Evolutionary conservation across 2,329 filamentous ascomycete genomes (phyloP), one percentile per base, ranked within the genome.

Genomic region (Tolypocladium pustulatum): DNA sequence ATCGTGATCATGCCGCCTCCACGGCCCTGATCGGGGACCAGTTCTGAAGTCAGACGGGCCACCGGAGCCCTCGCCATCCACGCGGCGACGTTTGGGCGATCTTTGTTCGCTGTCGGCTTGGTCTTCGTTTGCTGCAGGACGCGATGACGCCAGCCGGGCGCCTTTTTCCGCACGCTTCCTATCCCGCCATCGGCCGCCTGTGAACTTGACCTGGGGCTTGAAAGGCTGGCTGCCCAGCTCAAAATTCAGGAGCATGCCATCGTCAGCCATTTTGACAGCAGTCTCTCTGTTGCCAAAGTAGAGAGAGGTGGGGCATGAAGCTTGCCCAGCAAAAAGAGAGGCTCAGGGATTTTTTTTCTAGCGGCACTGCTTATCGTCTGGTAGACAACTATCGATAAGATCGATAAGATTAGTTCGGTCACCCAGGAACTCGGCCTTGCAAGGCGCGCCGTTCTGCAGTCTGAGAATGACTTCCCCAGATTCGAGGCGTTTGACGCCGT

Each of bases 201-300:
- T 94, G 73, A 95, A 90, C 65, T 80, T 85, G 61, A 82, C 77
- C 57, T 82, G 76, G 7, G 81, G 78, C 61, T 86, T 81, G 57
- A 90, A 71, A 15, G 88, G 81, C 22, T 78, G 81, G 61, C 90
- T 85, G 34, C 84, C 82, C 59, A 96, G 78, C 66, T 91, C 86
- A 71, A 97, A 97, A 68, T 97, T 97, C 70, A 97, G 79, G 59
- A 97, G 82, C 84, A 99, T 89, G 65, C 91, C 91, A 85, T 96
- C 90, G 78, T 97, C 92, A 56, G 90, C 90, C 92, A 97, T 97
- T 52, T 62, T 43, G 41, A 46, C 30, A 2, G 54, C 27, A 53
- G 53, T 20, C 52, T 46, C 25, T 46, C 15, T 15, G 41, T 37
- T 56, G 27, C 52, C 25, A 52, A 46, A 43, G 52, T 41, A 38